Conservation (phyloP, 805 yeast genomes). For the Candida ipomoeae region DNA sequence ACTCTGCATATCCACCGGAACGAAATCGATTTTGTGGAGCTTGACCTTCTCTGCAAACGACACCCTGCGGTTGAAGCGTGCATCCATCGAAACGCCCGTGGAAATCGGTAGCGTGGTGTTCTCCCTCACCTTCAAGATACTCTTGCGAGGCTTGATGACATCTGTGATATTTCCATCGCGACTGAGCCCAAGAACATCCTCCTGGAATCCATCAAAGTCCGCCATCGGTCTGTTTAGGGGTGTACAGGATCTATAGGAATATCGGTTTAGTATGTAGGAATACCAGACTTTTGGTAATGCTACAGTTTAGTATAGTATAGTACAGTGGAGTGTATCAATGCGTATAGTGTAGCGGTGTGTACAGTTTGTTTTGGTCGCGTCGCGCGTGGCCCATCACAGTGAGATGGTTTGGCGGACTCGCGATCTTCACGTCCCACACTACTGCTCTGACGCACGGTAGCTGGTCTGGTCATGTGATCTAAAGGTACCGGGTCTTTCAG, state of each 20-base stretch:
- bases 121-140: conserved; percentile 15
- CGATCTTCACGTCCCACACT: neutral
- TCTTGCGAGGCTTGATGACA: conserved; percentile 9
- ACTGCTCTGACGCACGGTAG: no score
- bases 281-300: no score
- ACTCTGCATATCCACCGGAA: conserved; percentile 17
- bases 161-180: conserved; percentile 4
- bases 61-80: conserved; percentile 46
- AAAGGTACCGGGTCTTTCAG: no score
- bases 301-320: no score
- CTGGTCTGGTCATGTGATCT: no score
- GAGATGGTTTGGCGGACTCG: neutral
- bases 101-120: conserved; percentile 12
- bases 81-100: neutral
- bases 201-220: neutral
- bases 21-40: conserved; percentile 50
- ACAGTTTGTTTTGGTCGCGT: neutral
- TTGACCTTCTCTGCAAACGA: conserved; percentile 77
- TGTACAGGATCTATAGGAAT: no score
- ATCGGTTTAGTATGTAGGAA: no score
- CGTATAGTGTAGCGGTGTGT: no score
- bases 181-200: neutral
- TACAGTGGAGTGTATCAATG: no score
- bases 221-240: neutral
- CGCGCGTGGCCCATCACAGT: neutral